Conservation (phyloP, 768 basidiomycete species). For the Pholiota conissans region DNA sequence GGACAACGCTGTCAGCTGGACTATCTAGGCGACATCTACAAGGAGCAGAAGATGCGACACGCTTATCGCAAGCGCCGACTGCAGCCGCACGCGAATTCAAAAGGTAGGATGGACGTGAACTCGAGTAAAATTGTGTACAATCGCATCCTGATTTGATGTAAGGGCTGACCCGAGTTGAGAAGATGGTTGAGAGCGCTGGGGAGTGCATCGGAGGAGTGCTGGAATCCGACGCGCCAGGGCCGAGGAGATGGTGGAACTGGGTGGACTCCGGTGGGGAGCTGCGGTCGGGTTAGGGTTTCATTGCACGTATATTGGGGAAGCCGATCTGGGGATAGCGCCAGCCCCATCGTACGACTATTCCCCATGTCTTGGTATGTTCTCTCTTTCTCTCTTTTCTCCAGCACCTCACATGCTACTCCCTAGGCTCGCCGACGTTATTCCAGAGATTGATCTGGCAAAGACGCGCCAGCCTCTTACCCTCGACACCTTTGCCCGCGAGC, state of each 20-base stretch:
- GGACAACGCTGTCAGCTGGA: too few relatives aligned
- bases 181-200: neutral
- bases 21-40: too few relatives aligned
- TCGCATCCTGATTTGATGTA: neutral
- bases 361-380: neutral
- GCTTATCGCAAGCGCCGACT: neutral
- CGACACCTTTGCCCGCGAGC: constrained; percentile 31
- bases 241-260: neutral
- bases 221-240: neutral
- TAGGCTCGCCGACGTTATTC: neutral
- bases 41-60: neutral
- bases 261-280: neutral
- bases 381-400: neutral
- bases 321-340: neutral
- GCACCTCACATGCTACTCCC: neutral
- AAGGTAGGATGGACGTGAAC: neutral
- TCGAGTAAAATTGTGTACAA: neutral
- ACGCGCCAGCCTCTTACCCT: constrained; percentile 35
- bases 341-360: neutral
- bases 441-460: constrained; percentile 14
- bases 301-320: neutral
- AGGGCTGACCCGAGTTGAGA: neutral
- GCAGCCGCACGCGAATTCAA: neutral
- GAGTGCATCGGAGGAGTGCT: neutral
- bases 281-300: neutral